Percentiles rank a stretch among this genome's conserved stretches.
Conservation (phyloP, 805 yeast species). For the Candida vartiovaarae region DNA sequence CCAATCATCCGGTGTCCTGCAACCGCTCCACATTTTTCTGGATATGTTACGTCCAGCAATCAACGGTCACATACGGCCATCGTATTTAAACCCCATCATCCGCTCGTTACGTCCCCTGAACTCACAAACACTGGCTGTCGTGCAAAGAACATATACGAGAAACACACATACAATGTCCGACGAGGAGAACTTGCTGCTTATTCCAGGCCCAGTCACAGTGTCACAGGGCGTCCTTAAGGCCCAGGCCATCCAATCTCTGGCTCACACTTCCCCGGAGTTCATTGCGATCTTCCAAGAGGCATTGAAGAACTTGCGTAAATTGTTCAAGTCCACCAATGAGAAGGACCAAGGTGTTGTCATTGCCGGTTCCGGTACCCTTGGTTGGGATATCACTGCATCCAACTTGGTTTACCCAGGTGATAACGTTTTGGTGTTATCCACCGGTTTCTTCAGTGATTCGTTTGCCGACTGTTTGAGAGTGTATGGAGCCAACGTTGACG, state of each 20-base stretch:
- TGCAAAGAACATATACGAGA: background rate
- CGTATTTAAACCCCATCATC: too few relatives aligned
- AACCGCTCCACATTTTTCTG: too few relatives aligned
- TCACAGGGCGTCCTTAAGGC: constrained; percentile 74
- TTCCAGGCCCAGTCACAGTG: constrained; percentile 86
- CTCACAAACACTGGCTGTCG: too few relatives aligned
- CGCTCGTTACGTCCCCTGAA: too few relatives aligned
- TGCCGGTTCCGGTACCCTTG: constrained; percentile 90
- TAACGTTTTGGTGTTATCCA: constrained; percentile 71
- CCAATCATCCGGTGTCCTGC: too few relatives aligned
- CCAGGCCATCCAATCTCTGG: constrained; percentile 74
- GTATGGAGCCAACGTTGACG: constrained; percentile 74
- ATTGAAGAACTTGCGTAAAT: constrained; percentile 57
- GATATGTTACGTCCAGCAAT: too few relatives aligned
- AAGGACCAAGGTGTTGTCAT: constrained; percentile 75
- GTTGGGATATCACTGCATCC: constrained; percentile 87
- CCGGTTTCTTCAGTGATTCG: constrained; percentile 85
- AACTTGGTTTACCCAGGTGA: constrained; percentile 66
- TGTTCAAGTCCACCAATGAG: constrained; percentile 64
- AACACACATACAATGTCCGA: constrained; percentile 12
- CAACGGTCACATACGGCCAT: too few relatives aligned
- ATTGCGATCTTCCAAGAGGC: constrained; percentile 63
- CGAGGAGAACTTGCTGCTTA: constrained; percentile 41
- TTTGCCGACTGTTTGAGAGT: constrained; percentile 69
- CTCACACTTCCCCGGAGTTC: constrained; percentile 89